These are phyloP conservation scores for Pelargonium nanum DNA, from an alignment of 345 rosid species.

Conservation along the genomic window DNA sequence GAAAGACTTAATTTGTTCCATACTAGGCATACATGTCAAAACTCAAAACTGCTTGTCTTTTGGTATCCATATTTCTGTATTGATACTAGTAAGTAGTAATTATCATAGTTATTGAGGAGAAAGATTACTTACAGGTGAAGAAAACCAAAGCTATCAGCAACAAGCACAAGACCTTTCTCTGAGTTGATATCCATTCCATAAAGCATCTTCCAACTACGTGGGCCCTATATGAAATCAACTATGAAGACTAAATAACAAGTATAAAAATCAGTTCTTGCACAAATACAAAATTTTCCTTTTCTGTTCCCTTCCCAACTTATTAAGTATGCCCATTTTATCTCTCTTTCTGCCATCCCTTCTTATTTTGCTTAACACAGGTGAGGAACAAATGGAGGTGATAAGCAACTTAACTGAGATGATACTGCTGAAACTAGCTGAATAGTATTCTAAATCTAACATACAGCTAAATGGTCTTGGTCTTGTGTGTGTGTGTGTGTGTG, in stretches of 20 bases:
- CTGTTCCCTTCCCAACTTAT: not conserved
- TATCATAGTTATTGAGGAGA: not conserved
- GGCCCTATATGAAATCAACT: slow-evolving; percentile 37
- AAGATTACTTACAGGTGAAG: slow-evolving; percentile 60
- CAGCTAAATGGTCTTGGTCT: too few species aligned
- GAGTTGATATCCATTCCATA: slow-evolving; percentile 88
- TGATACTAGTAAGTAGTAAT: not conserved
- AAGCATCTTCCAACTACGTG: slow-evolving; percentile 75
- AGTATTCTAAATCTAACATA: too few species aligned
- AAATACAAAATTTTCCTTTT: not conserved
- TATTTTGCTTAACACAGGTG: not conserved
- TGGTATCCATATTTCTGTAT: not conserved
- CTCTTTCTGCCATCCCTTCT: not conserved
- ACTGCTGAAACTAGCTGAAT: too few species aligned
- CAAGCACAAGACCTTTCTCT: slow-evolving; percentile 66
- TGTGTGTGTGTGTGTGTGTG: too few species aligned
- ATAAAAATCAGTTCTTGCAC: not conserved
- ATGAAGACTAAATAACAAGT: not conserved
- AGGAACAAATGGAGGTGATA: not conserved
- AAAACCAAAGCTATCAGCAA: slow-evolving; percentile 76
- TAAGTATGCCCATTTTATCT: not conserved
- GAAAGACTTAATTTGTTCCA: not conserved
- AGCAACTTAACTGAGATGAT: too few species aligned
- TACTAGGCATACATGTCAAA: not conserved
- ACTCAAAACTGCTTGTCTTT: not conserved